These are phyloP conservation scores for Ceratocystis ficicola DNA, from an alignment of 2,329 filamentous ascomycete species.

Conservation along the genomic window DNA sequence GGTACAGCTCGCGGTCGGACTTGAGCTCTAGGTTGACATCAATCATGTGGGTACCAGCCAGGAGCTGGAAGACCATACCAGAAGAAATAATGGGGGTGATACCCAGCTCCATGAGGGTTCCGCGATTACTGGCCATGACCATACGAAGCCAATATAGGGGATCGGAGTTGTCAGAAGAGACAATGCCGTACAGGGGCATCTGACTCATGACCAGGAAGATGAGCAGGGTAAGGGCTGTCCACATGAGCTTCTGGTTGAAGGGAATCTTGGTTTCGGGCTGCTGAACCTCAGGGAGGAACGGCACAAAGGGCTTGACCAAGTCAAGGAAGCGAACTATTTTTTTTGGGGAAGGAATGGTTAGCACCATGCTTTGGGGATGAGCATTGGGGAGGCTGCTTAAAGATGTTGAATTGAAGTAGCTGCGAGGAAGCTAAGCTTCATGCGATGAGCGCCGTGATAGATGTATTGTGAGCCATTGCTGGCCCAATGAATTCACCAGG, in stretches of 20 bases:
- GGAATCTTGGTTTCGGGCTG: constrained; percentile 96
- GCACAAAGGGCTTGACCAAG: constrained; percentile 98
- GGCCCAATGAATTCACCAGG: neutral
- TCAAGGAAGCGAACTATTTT: constrained; percentile 90
- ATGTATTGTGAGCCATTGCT: neutral
- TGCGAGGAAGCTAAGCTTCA: neutral
- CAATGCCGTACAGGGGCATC: constrained; percentile 98
- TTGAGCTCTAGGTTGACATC: constrained; percentile 99
- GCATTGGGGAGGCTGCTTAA: neutral
- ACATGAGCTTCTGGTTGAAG: constrained; percentile 98
- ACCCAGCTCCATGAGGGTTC: constrained; percentile 90
- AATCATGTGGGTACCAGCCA: constrained; percentile 98
- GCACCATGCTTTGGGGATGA: neutral
- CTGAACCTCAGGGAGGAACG: constrained; percentile 98
- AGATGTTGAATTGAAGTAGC: neutral
- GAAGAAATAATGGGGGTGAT: constrained; percentile 99
- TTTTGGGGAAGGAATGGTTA: constrained; percentile 17
- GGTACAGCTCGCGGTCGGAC: constrained; percentile 98
- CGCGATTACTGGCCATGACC: constrained; percentile 98
- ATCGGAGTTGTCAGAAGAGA: constrained; percentile 96
- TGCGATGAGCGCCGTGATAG: neutral
- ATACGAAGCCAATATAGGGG: constrained; percentile 99
- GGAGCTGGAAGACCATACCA: constrained; percentile 99
- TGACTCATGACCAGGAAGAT: constrained; percentile 99
- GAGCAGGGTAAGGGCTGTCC: constrained; percentile 84